phyloP scores from a whole-genome alignment of 2,329 filamentous ascomycete genomes.

The Claviceps sp. region DNA sequence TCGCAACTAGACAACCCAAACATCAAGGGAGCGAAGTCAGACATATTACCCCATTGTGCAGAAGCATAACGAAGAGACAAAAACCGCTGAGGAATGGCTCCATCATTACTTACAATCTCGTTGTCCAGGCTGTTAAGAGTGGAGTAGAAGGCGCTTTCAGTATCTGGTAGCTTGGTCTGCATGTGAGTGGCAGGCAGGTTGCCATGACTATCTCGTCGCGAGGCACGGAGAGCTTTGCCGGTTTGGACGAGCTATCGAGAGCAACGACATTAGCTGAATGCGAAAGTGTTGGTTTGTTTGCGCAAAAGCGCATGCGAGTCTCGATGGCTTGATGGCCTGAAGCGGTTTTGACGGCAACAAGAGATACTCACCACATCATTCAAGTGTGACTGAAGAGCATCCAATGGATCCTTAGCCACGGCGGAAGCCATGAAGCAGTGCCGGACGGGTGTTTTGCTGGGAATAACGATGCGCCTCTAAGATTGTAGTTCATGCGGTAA shows the following conservation, averaged over 20 bases:
- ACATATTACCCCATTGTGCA: not conserved
- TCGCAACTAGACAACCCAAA: slow-evolving; percentile 15
- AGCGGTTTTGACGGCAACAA: not conserved
- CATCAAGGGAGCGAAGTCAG: not conserved
- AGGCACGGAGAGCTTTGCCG: slow-evolving; percentile 40
- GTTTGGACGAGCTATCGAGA: slow-evolving; percentile 40
- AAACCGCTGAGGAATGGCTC: not conserved
- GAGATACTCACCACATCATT: slow-evolving; percentile 37
- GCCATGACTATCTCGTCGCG: slow-evolving; percentile 31
- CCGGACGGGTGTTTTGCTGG: not conserved
- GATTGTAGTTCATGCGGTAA: not conserved
- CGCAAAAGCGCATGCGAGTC: not conserved
- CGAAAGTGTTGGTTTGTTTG: not conserved
- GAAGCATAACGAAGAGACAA: too few relatives aligned
- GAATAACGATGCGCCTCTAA: not conserved
- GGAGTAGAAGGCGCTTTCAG: slow-evolving; percentile 35
- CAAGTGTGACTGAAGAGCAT: slow-evolving; percentile 38
- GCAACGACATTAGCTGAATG: not conserved
- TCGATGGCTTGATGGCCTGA: not conserved
- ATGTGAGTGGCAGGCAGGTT: slow-evolving; percentile 20
- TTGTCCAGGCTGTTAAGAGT: slow-evolving; percentile 43
- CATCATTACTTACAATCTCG: slow-evolving; percentile 35
- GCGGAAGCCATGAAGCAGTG: slow-evolving; percentile 11
- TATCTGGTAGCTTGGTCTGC: slow-evolving; percentile 31
- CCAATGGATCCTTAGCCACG: slow-evolving; percentile 26